A percentile compares a stretch with the other conserved stretches of the same genome.
phyloP scores from a whole-genome alignment of 441 rosid species.

The Macaranga tanarius region DNA sequence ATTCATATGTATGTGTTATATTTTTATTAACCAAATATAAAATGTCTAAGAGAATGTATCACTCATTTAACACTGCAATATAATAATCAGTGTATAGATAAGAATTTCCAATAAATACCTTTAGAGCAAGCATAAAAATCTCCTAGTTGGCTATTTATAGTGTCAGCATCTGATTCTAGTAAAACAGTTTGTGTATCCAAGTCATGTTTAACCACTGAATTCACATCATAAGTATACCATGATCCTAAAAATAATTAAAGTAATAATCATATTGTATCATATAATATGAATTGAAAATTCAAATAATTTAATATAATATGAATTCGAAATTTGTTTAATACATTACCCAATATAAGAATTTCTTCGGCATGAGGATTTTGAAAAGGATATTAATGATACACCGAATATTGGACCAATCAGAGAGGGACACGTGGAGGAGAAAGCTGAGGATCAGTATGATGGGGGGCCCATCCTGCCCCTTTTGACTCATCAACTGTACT shows the following conservation, averaged over 20 bases:
- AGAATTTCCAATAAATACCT: neutral
- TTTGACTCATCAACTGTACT: too few relatives aligned
- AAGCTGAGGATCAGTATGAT: too few relatives aligned
- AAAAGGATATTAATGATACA: too few relatives aligned
- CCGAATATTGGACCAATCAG: too few relatives aligned
- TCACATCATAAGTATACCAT: conserved; percentile 6
- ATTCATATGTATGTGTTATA: too few relatives aligned
- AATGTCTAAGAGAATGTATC: neutral
- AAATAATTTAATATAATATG: too few relatives aligned
- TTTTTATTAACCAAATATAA: too few relatives aligned
- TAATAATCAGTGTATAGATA: neutral
- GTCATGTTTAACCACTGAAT: neutral
- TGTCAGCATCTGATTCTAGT: conserved; percentile 5
- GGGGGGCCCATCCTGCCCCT: too few relatives aligned
- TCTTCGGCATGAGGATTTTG: neutral
- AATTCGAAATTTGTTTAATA: too few relatives aligned
- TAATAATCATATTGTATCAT: too few relatives aligned
- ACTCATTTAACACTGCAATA: neutral
- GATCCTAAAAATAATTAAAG: neutral
- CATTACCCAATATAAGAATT: neutral
- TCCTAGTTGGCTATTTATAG: neutral
- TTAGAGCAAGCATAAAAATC: neutral
- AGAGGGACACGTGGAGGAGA: too few relatives aligned
- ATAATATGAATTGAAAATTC: too few relatives aligned
- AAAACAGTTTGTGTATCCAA: neutral